Evolutionary conservation across 2,329 filamentous ascomycete species (phyloP).

Genomic region (Microdochium bolleyi): DNA sequence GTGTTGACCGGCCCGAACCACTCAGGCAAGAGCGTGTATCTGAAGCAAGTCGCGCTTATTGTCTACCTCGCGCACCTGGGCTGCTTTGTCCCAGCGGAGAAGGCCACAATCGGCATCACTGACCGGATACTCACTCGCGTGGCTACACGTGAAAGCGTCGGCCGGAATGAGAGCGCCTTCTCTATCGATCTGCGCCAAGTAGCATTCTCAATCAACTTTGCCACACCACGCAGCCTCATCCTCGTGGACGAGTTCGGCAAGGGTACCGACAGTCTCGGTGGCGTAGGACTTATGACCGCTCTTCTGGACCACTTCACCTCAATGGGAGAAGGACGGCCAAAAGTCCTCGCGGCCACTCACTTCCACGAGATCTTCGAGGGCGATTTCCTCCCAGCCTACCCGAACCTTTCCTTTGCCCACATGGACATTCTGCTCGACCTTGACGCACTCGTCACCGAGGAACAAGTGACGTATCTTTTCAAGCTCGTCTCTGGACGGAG

Average conservation of each 20-base stretch:
- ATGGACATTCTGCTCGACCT: conserved; percentile 62
- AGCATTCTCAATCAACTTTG: conserved; percentile 64
- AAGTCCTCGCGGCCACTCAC: conserved; percentile 55
- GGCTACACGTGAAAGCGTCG: conserved; percentile 60
- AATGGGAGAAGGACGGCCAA: conserved; percentile 38
- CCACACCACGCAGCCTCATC: conserved; percentile 69
- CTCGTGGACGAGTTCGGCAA: conserved; percentile 90
- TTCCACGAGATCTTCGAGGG: conserved; percentile 67
- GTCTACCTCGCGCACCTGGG: conserved; percentile 90
- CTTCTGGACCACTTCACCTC: conserved; percentile 48
- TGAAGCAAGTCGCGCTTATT: conserved; percentile 88
- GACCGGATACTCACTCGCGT: conserved; percentile 89
- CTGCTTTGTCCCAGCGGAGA: conserved; percentile 78
- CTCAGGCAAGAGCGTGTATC: conserved; percentile 91
- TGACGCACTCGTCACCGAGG: conserved; percentile 38
- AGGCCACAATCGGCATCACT: conserved; percentile 73
- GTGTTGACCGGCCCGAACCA: conserved; percentile 91
- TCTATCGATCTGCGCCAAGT: conserved; percentile 82
- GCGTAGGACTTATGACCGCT: conserved; percentile 49
- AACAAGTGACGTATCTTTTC: conserved; percentile 70
- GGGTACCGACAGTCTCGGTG: conserved; percentile 50
- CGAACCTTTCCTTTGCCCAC: conserved; percentile 52
- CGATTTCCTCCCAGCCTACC: conserved; percentile 41
- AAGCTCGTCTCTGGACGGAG: conserved; percentile 60
- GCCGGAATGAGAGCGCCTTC: conserved; percentile 53